Conservation (phyloP, 306 rosid genomes). For the Crataegus laevigata region DNA sequence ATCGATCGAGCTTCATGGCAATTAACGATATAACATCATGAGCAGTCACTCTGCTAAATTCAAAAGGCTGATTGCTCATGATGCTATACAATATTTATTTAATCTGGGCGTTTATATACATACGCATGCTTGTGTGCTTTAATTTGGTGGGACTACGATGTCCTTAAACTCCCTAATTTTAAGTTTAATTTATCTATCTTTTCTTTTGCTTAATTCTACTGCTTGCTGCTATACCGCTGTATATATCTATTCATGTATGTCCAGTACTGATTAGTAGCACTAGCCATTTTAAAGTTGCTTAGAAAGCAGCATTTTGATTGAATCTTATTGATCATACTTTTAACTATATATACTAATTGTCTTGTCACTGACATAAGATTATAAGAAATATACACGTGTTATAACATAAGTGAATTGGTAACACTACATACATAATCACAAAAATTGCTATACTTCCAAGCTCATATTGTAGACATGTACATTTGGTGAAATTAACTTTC, state of each 20-base stretch:
- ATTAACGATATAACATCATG: slow-evolving; percentile 85
- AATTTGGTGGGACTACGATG: slow-evolving; percentile 8
- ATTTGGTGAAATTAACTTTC: too few species aligned
- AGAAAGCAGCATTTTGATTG: slow-evolving; percentile 2
- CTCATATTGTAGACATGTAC: too few species aligned
- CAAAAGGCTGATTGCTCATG: slow-evolving; percentile 99
- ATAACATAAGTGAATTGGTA: too few species aligned
- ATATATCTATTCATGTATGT: slow-evolving; percentile 12
- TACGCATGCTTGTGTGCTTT: slow-evolving; percentile 7
- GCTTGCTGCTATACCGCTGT: slow-evolving; percentile 2
- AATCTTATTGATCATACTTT: not conserved
- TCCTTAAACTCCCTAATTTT: slow-evolving; percentile 7
- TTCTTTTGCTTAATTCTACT: not conserved
- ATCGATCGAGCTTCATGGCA: slow-evolving; percentile 27
- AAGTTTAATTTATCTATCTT: slow-evolving; percentile 6
- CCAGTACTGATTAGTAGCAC: slow-evolving; percentile 1
- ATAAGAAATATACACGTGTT: too few species aligned
- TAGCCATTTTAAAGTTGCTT: slow-evolving; percentile 2
- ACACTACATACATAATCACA: too few species aligned
- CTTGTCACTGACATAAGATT: too few species aligned
- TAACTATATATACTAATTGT: not conserved
- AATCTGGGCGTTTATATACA: not conserved
- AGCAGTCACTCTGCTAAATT: slow-evolving; percentile 92
- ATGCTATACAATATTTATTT: slow-evolving; percentile 62
- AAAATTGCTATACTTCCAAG: too few species aligned